Percentiles rank a stretch among this genome's conserved stretches.
These are phyloP conservation scores for Pleodorina starrii DNA, from an alignment of 139 green algal species.

Conservation along the genomic window DNA sequence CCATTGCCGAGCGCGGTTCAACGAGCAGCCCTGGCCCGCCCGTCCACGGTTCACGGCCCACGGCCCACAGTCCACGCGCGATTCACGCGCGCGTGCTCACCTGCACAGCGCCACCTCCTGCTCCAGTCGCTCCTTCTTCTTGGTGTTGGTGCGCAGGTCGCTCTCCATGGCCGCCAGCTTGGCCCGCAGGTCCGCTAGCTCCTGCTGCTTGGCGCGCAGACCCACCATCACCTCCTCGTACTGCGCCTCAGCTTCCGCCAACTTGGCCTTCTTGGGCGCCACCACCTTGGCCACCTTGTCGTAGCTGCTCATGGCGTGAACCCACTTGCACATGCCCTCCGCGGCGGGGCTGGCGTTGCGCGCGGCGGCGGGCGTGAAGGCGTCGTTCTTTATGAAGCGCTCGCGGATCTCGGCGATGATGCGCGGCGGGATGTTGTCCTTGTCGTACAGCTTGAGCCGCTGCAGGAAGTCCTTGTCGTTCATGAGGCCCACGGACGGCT, in stretches of 20 bases:
- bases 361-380: constrained; percentile 75
- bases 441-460: constrained; percentile 85
- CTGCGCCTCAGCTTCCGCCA: constrained; percentile 76
- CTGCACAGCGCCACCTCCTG: constrained; percentile 79
- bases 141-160: constrained; percentile 74
- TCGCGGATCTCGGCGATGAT: constrained; percentile 78
- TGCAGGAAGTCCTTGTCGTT: constrained; percentile 81
- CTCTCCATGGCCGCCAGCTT: constrained; percentile 83
- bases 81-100: background rate
- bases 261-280: constrained; percentile 82
- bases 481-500: constrained; percentile 77
- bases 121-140: constrained; percentile 82
- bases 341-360: constrained; percentile 68
- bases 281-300: constrained; percentile 83
- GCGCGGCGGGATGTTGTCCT: constrained; percentile 79
- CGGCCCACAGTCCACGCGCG: too few species aligned
- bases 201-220: constrained; percentile 78
- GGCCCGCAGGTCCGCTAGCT: constrained; percentile 77
- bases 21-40: too few species aligned
- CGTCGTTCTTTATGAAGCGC: constrained; percentile 77
- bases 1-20: too few species aligned
- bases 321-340: constrained; percentile 85
- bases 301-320: constrained; percentile 86
- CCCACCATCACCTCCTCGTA: constrained; percentile 83
- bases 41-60: too few species aligned